Evolutionary conservation across 768 basidiomycete genomes (phyloP), one percentile per base, ranked within the genome.

Genomic region (Cystobasidium ongulense): DNA sequence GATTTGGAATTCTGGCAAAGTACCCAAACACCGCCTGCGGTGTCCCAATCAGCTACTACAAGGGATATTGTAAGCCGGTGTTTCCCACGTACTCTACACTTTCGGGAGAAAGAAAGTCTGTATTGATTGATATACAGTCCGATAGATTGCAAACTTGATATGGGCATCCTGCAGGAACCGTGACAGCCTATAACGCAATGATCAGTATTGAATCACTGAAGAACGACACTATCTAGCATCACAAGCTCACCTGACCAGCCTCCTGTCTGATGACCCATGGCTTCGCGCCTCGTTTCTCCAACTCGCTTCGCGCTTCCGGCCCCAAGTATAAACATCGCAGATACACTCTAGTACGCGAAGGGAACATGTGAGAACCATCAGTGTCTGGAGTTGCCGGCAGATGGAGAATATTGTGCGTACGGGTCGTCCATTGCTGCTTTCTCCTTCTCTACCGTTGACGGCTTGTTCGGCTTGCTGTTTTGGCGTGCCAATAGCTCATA

Each of bases 51-150:
- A 59, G 33, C 15, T 59, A 23, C 53, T 10, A 11, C n/a, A 54
- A 23, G 53, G n/a, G n/a, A n/a, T n/a, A n/a, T n/a, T n/a, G n/a
- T n/a, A n/a, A n/a, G n/a, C n/a, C n/a, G n/a, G n/a, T n/a, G n/a
- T n/a, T n/a, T n/a, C n/a, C n/a, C n/a, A 64, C 63, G 8, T 36
- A 64, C 43, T 83, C 83, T 46, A 97, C 88, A 79, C 94, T 96
- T 83, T 96, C 90, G 46, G 92, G 90, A 84, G 90, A 91, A 76
- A 96, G 92, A 81, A 92, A 97, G 81, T 97, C 94, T 78, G 90
- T 86, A 33, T 94, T 92, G 59, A 96, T 90, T 82, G 96, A 96
- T 83, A 97, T 88, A 78, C 90, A 93, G 80, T 97, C 93, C 21
- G 91, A 86, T 66, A 94, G 82, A 80, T 96, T 96, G 76, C 89